A percentile compares a stretch with the other conserved stretches of the same genome.
phyloP scores from a whole-genome alignment of 768 basidiomycete species.

The Hygrocybe punicea region DNA sequence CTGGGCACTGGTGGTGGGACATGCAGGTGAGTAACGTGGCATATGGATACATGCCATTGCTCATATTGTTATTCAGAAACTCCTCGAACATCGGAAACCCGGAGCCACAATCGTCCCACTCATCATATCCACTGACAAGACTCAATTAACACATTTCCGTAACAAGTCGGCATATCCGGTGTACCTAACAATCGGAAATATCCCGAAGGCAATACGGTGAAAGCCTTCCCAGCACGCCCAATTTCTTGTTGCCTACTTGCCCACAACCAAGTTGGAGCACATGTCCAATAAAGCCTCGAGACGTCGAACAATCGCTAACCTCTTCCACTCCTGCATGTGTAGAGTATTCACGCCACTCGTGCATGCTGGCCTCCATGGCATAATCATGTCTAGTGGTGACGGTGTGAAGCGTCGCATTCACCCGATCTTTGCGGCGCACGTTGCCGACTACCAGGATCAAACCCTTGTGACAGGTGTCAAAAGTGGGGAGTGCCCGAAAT shows the following conservation, averaged over 20 bases:
- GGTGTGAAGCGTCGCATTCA: conserved; percentile 28
- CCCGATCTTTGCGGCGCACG: conserved; percentile 40
- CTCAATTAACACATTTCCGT: conserved; percentile 37
- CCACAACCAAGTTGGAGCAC: conserved; percentile 33
- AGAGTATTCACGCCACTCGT: conserved; percentile 30
- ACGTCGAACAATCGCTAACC: conserved; percentile 19
- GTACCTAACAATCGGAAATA: conserved; percentile 48
- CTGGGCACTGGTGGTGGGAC: conserved; percentile 52
- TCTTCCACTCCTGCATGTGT: conserved; percentile 39
- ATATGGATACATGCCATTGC: neutral
- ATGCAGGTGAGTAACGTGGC: conserved; percentile 37
- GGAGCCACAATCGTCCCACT: conserved; percentile 39
- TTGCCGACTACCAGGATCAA: conserved; percentile 47
- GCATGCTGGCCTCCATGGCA: conserved; percentile 21
- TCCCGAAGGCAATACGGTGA: conserved; percentile 38
- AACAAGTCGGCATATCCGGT: conserved; percentile 46
- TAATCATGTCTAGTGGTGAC: conserved; percentile 33
- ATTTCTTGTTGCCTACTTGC: conserved; percentile 41
- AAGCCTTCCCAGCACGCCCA: conserved; percentile 35
- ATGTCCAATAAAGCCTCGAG: conserved; percentile 24
- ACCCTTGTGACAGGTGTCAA: conserved; percentile 32
- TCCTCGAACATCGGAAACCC: conserved; percentile 19
- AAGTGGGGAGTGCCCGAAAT: conserved; percentile 29
- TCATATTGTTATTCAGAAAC: conserved; percentile 16
- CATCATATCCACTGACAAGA: conserved; percentile 48